These are phyloP conservation scores for Knufia petricola DNA, from an alignment of 2,329 filamentous ascomycete genomes.

Conservation along the genomic window DNA sequence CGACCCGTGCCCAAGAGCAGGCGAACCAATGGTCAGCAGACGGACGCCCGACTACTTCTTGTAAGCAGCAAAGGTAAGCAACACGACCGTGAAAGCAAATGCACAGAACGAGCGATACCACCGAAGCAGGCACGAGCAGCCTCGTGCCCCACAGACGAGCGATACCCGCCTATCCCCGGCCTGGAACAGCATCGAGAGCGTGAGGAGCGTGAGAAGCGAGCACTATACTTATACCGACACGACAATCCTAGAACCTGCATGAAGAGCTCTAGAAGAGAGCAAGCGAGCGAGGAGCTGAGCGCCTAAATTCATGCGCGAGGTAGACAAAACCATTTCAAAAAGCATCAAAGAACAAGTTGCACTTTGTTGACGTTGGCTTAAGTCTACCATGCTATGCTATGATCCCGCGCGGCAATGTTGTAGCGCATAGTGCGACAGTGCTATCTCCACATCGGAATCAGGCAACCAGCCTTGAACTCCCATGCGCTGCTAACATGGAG, in stretches of 20 bases:
- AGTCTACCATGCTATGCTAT: no score
- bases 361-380: no score
- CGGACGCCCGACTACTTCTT: constrained; percentile 98
- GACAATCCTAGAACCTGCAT: not conserved
- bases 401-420: no score
- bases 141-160: not conserved
- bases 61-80: constrained; percentile 31
- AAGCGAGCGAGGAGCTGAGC: not conserved
- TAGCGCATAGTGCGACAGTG: no score
- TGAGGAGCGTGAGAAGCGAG: not conserved
- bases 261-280: no score
- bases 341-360: not conserved
- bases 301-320: not conserved
- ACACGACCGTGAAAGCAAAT: not conserved
- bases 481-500: no score
- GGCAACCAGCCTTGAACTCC: no score
- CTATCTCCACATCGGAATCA: no score
- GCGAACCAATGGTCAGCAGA: constrained; percentile 97
- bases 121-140: constrained; percentile 8
- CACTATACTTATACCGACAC: not conserved
- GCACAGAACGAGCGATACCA: no score
- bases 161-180: not conserved
- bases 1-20: constrained; percentile 92
- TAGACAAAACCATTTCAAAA: not conserved
- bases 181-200: not conserved